Evolutionary conservation across 139 green algal species (phyloP).

Genomic region (Tetraselmis striata): DNA sequence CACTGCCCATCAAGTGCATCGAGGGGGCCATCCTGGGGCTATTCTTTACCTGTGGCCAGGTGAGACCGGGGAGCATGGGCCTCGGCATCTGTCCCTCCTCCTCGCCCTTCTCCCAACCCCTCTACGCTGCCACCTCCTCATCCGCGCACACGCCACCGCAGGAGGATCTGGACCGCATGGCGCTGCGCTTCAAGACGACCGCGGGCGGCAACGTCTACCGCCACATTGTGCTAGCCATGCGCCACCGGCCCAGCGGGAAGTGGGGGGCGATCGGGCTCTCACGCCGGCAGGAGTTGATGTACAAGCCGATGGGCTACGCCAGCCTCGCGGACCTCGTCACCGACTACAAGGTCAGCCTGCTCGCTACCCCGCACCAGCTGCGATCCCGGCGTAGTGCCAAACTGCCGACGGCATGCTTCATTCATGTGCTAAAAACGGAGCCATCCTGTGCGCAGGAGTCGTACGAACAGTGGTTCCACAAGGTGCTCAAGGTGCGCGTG

Average conservation of each 20-base stretch:
- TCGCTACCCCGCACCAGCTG: too few species aligned
- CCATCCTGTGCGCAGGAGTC: too few species aligned
- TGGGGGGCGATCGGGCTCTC: slow-evolving; percentile 57
- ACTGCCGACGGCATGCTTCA: too few species aligned
- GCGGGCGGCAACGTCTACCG: slow-evolving; percentile 22
- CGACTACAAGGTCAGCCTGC: too few species aligned
- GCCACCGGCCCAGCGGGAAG: slow-evolving; percentile 22
- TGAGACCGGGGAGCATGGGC: too few species aligned
- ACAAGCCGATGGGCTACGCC: slow-evolving; percentile 39
- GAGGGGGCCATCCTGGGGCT: slow-evolving; percentile 5
- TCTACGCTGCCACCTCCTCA: not conserved
- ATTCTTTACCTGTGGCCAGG: not conserved
- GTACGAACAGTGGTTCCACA: slow-evolving; percentile 42
- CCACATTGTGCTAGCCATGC: slow-evolving; percentile 49
- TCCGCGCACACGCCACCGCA: not conserved
- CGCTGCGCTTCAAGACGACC: slow-evolving; percentile 53
- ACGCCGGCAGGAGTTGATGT: slow-evolving; percentile 42
- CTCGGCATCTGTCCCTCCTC: too few species aligned
- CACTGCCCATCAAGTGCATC: slow-evolving; percentile 53
- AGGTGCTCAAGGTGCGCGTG: slow-evolving; percentile 28
- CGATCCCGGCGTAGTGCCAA: too few species aligned
- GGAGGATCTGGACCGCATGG: slow-evolving; percentile 37
- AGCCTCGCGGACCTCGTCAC: slow-evolving; percentile 42
- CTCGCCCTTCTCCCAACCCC: not conserved
- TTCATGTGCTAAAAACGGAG: too few species aligned